These are phyloP conservation scores for Trametes polyzona DNA, from an alignment of 1,284 basidiomycete genomes.

Conservation along the genomic window DNA sequence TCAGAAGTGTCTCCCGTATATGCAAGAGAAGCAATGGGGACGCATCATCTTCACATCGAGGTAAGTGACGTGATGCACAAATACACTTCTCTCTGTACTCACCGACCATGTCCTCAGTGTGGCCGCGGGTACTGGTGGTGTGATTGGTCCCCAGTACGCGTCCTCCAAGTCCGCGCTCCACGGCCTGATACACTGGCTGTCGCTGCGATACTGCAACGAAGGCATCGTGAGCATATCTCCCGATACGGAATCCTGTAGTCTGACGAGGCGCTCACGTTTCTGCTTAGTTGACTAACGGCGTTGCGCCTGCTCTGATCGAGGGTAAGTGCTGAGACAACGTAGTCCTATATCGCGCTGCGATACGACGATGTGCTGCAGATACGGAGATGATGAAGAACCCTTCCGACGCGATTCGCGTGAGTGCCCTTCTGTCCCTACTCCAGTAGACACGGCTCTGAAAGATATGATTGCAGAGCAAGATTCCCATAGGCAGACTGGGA, in stretches of 20 bases:
- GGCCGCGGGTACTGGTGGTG: constrained; percentile 50
- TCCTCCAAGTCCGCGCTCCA: constrained; percentile 60
- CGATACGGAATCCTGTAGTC: background rate
- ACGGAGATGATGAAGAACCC: constrained; percentile 53
- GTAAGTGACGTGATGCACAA: constrained; percentile 31
- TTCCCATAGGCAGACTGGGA: constrained; percentile 56
- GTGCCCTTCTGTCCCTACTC: constrained; percentile 16
- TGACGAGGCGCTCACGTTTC: background rate
- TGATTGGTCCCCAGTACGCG: constrained; percentile 60
- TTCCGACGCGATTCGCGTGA: constrained; percentile 36
- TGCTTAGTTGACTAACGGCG: constrained; percentile 52
- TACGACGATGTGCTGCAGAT: constrained; percentile 31
- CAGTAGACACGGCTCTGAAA: background rate
- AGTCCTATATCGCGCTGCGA: background rate
- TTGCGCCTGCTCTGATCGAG: constrained; percentile 55
- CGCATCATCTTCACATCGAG: constrained; percentile 56
- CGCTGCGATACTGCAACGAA: constrained; percentile 52
- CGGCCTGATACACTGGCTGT: constrained; percentile 60
- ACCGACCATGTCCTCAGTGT: constrained; percentile 29
- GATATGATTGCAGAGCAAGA: constrained; percentile 39
- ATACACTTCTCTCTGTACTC: too few relatives aligned
- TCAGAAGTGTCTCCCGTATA: constrained; percentile 53
- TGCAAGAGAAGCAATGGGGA: constrained; percentile 53
- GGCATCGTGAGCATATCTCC: constrained; percentile 45
- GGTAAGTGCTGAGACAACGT: constrained; percentile 34